Percentiles rank a stretch among this genome's conserved stretches.
Evolutionary conservation across 2,329 filamentous ascomycete species (phyloP).

Genomic region (Aphanoascus verrucosus): DNA sequence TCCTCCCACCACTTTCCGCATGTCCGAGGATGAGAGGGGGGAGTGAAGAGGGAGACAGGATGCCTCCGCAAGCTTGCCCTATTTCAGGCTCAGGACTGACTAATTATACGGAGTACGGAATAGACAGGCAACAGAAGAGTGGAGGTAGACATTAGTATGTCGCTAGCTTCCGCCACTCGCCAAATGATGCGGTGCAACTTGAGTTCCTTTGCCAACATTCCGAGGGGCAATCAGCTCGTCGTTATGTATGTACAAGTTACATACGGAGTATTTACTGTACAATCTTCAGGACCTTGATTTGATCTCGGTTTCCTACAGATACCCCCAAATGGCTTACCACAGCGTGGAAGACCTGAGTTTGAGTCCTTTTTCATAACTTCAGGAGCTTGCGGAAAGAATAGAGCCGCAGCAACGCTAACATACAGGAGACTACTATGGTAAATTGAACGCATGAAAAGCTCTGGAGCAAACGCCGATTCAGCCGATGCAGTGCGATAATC

Average conservation of each 20-base stretch:
- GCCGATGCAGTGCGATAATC: not conserved
- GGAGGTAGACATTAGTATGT: not conserved
- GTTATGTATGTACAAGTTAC: not conserved
- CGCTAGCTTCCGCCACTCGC: constrained; percentile 4
- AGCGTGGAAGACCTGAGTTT: no score
- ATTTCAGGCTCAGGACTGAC: not conserved
- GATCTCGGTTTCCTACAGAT: constrained; percentile 8
- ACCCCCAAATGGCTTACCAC: not conserved
- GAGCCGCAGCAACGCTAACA: not conserved
- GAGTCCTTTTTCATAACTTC: not conserved
- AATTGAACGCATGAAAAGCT: not conserved
- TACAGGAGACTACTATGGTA: not conserved
- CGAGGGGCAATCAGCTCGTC: not conserved
- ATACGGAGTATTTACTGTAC: no score
- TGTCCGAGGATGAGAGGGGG: not conserved
- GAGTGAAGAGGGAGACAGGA: not conserved
- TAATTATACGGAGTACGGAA: not conserved
- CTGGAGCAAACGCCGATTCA: constrained; percentile 3
- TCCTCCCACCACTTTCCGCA: not conserved
- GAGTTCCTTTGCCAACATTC: constrained; percentile 4
- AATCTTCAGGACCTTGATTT: not conserved
- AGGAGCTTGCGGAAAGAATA: not conserved
- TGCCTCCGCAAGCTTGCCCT: not conserved
- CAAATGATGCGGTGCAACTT: constrained; percentile 6
- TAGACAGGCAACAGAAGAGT: not conserved